These are phyloP conservation scores for Colletotrichum coccodes DNA, from an alignment of 2,329 filamentous ascomycete species.

Conservation along the genomic window DNA sequence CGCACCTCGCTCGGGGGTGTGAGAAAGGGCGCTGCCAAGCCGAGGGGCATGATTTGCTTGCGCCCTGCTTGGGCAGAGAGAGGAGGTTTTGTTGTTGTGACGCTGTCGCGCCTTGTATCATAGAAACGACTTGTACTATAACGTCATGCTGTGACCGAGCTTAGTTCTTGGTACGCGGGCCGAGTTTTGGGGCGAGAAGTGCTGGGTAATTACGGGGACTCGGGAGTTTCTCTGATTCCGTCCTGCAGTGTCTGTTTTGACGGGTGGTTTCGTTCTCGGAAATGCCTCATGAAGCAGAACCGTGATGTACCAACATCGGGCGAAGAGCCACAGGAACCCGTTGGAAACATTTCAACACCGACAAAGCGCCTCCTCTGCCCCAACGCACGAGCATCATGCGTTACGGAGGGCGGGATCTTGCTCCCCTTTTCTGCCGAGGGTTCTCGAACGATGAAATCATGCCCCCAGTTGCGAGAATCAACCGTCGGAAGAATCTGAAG, in stretches of 20 bases:
- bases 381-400: neutral
- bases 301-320: constrained; percentile 14
- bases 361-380: neutral
- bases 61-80: neutral
- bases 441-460: constrained; percentile 22
- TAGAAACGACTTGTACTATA: constrained; percentile 29
- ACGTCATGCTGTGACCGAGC: neutral
- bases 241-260: constrained; percentile 8
- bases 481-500: constrained; percentile 16
- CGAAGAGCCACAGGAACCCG: neutral
- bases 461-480: constrained; percentile 4
- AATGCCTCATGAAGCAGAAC: constrained; percentile 3
- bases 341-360: constrained; percentile 11
- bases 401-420: neutral
- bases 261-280: constrained; percentile 10
- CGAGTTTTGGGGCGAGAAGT: neutral
- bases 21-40: neutral
- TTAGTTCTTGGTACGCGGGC: neutral
- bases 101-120: constrained; percentile 22
- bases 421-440: constrained; percentile 6
- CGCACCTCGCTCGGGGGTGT: neutral
- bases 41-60: neutral
- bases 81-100: neutral
- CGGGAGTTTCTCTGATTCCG: constrained; percentile 13
- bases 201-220: constrained; percentile 12